Evolutionary conservation across 2,329 filamentous ascomycete genomes (phyloP).

Genomic region (Penicillium sp.): DNA sequence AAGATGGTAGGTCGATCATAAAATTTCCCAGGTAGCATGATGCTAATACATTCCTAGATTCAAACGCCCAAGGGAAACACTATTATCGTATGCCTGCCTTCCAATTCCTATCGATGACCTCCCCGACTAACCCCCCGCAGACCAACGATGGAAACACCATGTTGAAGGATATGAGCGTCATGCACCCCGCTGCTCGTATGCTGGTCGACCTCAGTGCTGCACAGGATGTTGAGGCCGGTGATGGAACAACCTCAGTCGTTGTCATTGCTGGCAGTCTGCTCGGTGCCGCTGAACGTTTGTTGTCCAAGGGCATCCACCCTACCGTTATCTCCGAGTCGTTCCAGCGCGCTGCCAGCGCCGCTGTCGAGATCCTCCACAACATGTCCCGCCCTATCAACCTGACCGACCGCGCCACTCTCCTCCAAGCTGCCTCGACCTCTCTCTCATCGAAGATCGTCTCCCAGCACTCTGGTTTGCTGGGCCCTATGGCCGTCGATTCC

Average conservation of each 20-base stretch:
- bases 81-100: conserved; percentile 65
- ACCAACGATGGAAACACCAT: conserved; percentile 99
- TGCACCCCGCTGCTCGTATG: conserved; percentile 99
- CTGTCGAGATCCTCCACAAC: conserved; percentile 85
- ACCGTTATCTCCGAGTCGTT: conserved; percentile 97
- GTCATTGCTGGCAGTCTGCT: conserved; percentile 95
- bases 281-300: conserved; percentile 85
- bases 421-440: conserved; percentile 95
- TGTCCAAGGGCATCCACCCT: conserved; percentile 91
- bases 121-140: conserved; percentile 39
- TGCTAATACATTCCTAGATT: conserved; percentile 56
- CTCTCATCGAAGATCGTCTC: conserved; percentile 98
- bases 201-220: conserved; percentile 94
- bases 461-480: conserved; percentile 90
- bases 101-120: conserved; percentile 10
- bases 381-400: conserved; percentile 95
- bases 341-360: conserved; percentile 86
- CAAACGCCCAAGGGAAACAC: conserved; percentile 94
- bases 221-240: conserved; percentile 96
- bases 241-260: conserved; percentile 96
- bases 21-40: not conserved
- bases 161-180: conserved; percentile 97
- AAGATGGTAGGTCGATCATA: conserved; percentile 67
- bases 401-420: conserved; percentile 80
- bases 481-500: conserved; percentile 97